These are phyloP conservation scores for Solanum clarkiae DNA, from an alignment of 257 asterid genomes.

Conservation along the genomic window DNA sequence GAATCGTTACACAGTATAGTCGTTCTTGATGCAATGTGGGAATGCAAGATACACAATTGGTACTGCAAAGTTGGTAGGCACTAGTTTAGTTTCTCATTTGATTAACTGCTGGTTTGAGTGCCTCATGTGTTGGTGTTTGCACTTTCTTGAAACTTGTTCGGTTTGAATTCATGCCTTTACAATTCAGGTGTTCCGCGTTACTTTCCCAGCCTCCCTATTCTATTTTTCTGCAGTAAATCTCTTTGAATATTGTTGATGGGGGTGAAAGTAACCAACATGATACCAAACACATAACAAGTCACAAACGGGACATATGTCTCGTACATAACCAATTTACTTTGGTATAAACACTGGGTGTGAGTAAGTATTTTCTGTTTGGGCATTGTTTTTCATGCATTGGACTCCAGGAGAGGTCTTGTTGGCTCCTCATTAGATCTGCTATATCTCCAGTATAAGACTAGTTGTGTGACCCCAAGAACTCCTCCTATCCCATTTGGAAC, in stretches of 20 bases:
- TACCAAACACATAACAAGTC: background rate
- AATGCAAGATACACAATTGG: background rate
- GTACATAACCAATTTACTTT: background rate
- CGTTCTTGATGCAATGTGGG: background rate
- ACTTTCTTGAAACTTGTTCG: background rate
- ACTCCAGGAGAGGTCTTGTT: background rate
- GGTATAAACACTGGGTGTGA: background rate
- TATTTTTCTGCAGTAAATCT: background rate
- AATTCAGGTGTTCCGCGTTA: background rate
- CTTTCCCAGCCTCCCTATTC: background rate
- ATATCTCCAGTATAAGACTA: background rate
- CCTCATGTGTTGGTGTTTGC: background rate
- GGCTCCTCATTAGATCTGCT: background rate
- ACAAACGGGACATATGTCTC: background rate
- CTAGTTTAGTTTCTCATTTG: background rate
- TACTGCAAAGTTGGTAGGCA: background rate
- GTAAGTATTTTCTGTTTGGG: background rate
- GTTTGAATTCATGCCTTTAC: background rate
- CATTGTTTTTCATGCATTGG: slow-evolving; percentile 42
- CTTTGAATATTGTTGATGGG: background rate
- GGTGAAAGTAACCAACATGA: background rate
- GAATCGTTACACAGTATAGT: slow-evolving; percentile 42
- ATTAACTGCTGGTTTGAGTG: background rate
- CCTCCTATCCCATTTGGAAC: background rate
- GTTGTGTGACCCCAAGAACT: background rate